A percentile compares a stretch with the other conserved stretches of the same genome.
phyloP scores from a whole-genome alignment of 768 basidiomycete species.

The Multifurca ochricompacta region DNA sequence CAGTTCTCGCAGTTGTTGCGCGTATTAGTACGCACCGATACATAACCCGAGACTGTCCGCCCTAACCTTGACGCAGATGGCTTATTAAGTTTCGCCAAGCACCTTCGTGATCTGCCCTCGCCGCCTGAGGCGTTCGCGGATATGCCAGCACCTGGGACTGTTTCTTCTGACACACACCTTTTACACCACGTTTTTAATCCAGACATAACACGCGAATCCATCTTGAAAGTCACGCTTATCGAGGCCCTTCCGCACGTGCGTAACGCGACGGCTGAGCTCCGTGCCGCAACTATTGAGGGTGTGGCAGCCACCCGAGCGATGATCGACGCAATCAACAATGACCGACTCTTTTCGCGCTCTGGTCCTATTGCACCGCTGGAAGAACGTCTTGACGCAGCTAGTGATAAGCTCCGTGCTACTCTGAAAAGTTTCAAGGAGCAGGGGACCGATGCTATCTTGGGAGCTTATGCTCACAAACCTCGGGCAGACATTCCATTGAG shows the following conservation, averaged over 20 bases:
- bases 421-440: conserved; percentile 29
- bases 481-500: conserved; percentile 26
- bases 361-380: conserved; percentile 18
- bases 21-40: conserved; percentile 29
- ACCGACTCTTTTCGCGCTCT: conserved; percentile 26
- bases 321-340: conserved; percentile 30
- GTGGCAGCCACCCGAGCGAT: conserved; percentile 25
- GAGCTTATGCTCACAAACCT: conserved; percentile 14
- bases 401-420: conserved; percentile 24
- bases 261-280: conserved; percentile 30
- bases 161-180: conserved; percentile 32
- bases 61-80: conserved; percentile 25
- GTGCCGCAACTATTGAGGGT: conserved; percentile 27
- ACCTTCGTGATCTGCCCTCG: conserved; percentile 23
- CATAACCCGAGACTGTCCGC: background rate
- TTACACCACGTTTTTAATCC: conserved; percentile 29
- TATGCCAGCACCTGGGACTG: conserved; percentile 4
- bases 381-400: conserved; percentile 23
- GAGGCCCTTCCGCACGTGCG: conserved; percentile 33
- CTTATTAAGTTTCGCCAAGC: conserved; percentile 30
- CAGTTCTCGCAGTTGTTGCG: conserved; percentile 29
- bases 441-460: conserved; percentile 30
- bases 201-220: conserved; percentile 26
- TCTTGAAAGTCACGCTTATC: conserved; percentile 26
- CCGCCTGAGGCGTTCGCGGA: conserved; percentile 16